Conservation (phyloP, 2,329 filamentous ascomycete species). For the Elsinoe arachidis region DNA sequence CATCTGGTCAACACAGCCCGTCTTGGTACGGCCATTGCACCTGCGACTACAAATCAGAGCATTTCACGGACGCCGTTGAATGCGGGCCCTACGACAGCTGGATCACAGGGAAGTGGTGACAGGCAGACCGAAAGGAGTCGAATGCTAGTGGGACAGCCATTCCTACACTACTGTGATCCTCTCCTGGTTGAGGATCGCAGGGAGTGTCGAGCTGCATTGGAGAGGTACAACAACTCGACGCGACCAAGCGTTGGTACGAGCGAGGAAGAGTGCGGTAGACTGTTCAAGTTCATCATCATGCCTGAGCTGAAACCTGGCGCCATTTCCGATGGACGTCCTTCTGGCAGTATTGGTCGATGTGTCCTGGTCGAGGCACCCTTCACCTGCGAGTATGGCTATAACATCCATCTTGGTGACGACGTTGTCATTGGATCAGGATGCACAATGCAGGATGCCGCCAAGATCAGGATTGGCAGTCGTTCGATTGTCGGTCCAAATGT, state of each 20-base stretch:
- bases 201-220: conserved; percentile 70
- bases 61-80: not conserved
- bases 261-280: conserved; percentile 55
- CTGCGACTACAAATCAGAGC: not conserved
- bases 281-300: conserved; percentile 64
- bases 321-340: conserved; percentile 41
- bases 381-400: conserved; percentile 90
- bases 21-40: conserved; percentile 9
- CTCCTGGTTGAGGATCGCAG: conserved; percentile 78
- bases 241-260: conserved; percentile 63
- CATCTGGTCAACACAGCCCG: conserved; percentile 3
- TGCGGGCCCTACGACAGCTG: not conserved
- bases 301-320: conserved; percentile 39
- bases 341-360: conserved; percentile 61
- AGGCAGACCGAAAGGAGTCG: conserved; percentile 55
- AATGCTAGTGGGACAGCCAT: conserved; percentile 75
- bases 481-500: conserved; percentile 69
- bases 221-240: conserved; percentile 76
- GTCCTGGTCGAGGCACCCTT: conserved; percentile 82
- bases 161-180: conserved; percentile 62
- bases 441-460: conserved; percentile 75
- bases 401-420: conserved; percentile 77
- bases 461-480: conserved; percentile 71
- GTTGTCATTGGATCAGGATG: conserved; percentile 78
- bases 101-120: not conserved